phyloP scores from a whole-genome alignment of 2,329 filamentous ascomycete species.

The Orbilia brochopaga region DNA sequence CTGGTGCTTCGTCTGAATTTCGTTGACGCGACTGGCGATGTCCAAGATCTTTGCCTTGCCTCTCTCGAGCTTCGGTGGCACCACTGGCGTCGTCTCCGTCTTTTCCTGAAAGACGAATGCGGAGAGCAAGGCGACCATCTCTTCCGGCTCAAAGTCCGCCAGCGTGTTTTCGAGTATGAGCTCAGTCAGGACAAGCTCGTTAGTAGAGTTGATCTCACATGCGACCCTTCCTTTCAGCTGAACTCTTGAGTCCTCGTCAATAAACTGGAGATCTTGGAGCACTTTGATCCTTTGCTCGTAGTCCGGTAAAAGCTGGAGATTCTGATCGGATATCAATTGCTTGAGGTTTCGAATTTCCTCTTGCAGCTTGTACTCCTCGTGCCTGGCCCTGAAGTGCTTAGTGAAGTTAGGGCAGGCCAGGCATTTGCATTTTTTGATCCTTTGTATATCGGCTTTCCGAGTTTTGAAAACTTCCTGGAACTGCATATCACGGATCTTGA shows the following conservation, averaged over 20 bases:
- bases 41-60: constrained; percentile 85
- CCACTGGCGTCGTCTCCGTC: constrained; percentile 77
- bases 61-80: constrained; percentile 80
- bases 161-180: constrained; percentile 95
- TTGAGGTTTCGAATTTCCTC: constrained; percentile 89
- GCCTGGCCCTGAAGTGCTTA: constrained; percentile 94
- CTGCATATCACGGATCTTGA: constrained; percentile 79
- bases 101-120: constrained; percentile 98
- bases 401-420: constrained; percentile 77
- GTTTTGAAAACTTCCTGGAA: constrained; percentile 80
- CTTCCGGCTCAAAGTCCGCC: constrained; percentile 91
- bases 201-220: constrained; percentile 95
- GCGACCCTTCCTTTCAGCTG: constrained; percentile 98
- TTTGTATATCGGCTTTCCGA: constrained; percentile 68
- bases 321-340: constrained; percentile 91
- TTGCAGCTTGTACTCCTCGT: constrained; percentile 95
- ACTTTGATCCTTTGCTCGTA: constrained; percentile 95
- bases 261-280: constrained; percentile 87
- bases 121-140: constrained; percentile 92
- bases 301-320: constrained; percentile 91
- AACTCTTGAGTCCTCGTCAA: constrained; percentile 84
- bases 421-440: constrained; percentile 70
- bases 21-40: constrained; percentile 91
- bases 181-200: constrained; percentile 94
- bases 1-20: constrained; percentile 85